A percentile compares a stretch with the other conserved stretches of the same genome.
These are phyloP conservation scores for Colletotrichum sp. DNA, from an alignment of 2,329 filamentous ascomycete genomes.

Conservation along the genomic window DNA sequence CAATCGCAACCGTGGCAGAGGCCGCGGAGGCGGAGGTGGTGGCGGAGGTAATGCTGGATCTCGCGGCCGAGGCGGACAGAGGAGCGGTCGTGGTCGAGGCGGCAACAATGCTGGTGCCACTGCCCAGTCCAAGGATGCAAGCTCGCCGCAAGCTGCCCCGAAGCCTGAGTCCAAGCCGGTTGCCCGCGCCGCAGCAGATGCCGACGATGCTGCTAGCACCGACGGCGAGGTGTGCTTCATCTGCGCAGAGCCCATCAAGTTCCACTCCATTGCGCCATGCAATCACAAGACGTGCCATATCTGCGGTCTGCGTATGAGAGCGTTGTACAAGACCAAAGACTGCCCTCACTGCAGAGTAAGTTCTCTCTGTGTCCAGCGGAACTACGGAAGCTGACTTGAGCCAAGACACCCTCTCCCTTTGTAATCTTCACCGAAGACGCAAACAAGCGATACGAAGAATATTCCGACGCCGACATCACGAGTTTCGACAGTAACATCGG, in stretches of 20 bases:
- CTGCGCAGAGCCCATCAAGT: constrained; percentile 87
- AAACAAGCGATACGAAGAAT: constrained; percentile 86
- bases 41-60: constrained; percentile 30
- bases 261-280: constrained; percentile 89
- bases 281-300: constrained; percentile 98
- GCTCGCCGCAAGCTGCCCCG: not conserved
- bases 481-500: constrained; percentile 85
- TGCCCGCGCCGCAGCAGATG: constrained; percentile 28
- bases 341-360: constrained; percentile 94
- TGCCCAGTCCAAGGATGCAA: not conserved
- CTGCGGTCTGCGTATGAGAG: constrained; percentile 87
- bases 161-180: constrained; percentile 22
- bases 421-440: constrained; percentile 93
- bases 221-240: constrained; percentile 94
- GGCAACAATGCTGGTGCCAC: constrained; percentile 17
- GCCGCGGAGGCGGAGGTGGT: constrained; percentile 36
- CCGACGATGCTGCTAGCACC: constrained; percentile 54
- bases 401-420: constrained; percentile 70
- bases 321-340: constrained; percentile 93
- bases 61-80: constrained; percentile 16
- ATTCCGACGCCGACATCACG: constrained; percentile 73
- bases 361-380: not conserved
- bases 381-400: constrained; percentile 24
- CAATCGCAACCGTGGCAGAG: constrained; percentile 19
- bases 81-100: constrained; percentile 22